A percentile compares a stretch with the other conserved stretches of the same genome.
These are phyloP conservation scores for Amyloporia xantha DNA, from an alignment of 768 basidiomycete species.

Conservation along the genomic window DNA sequence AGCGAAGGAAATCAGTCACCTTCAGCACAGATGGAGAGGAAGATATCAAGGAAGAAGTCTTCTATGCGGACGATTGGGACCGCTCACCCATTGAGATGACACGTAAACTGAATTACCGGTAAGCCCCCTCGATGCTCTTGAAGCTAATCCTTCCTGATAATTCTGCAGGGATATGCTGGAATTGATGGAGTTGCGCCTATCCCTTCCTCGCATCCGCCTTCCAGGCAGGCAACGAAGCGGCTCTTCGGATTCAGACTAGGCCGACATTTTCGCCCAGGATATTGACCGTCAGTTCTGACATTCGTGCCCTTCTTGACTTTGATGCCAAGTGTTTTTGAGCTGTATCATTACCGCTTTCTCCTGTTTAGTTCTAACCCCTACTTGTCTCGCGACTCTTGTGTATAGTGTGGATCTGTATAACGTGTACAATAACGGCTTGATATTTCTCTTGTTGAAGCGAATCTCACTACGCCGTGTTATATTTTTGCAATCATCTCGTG, in stretches of 20 bases:
- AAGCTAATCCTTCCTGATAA: not conserved
- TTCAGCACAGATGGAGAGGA: slow-evolving; percentile 9
- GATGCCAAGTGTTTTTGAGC: no score
- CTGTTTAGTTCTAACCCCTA: no score
- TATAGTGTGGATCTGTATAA: no score
- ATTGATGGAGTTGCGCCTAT: slow-evolving; percentile 16
- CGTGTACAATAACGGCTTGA: no score
- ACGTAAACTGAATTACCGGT: slow-evolving; percentile 14
- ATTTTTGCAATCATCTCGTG: no score
- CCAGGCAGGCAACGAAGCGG: not conserved
- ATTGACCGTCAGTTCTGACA: no score
- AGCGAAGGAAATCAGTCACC: slow-evolving; percentile 12
- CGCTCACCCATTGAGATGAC: slow-evolving; percentile 15
- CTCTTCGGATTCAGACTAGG: not conserved
- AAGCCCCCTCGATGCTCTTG: not conserved
- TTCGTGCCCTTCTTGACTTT: no score
- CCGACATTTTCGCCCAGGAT: no score
- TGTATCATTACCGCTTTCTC: no score
- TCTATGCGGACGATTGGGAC: slow-evolving; percentile 19
- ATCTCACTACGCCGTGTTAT: no score
- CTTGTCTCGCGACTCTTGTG: no score
- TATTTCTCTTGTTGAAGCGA: no score
- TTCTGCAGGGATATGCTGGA: slow-evolving; percentile 16
- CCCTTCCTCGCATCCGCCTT: slow-evolving; percentile 12
- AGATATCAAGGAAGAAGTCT: slow-evolving; percentile 14